phyloP scores from a whole-genome alignment of 192 early-diverging fungal genomes.

The Glomus cerebriforme region DNA sequence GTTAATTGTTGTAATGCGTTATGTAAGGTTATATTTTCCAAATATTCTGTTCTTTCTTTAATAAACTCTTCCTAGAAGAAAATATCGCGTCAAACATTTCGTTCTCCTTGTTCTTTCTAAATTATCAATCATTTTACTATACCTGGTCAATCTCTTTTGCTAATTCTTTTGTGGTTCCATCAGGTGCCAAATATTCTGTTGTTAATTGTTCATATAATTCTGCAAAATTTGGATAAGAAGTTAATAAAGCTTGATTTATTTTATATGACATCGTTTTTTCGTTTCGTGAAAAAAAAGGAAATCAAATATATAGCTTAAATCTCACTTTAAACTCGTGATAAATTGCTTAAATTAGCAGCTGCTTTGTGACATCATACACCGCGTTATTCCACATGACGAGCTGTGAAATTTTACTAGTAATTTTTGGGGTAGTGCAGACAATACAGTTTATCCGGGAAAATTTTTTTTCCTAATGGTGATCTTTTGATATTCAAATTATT shows the following conservation, averaged over 20 bases:
- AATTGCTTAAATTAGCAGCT: background rate
- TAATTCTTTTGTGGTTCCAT: conserved; percentile 13
- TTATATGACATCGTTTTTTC: background rate
- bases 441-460: too few relatives aligned
- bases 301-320: background rate
- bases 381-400: too few relatives aligned
- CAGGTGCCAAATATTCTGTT: conserved; percentile 1
- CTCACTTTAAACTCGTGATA: background rate
- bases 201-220: conserved; percentile 6
- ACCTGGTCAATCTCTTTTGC: background rate
- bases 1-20: conserved; percentile 9
- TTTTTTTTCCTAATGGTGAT: too few relatives aligned
- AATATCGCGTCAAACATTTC: background rate
- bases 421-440: too few relatives aligned
- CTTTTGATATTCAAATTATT: background rate
- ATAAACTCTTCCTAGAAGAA: background rate
- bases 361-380: too few relatives aligned
- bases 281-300: background rate
- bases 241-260: conserved; percentile 5
- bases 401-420: too few relatives aligned
- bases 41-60: conserved; percentile 5
- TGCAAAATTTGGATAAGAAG: conserved; percentile 14
- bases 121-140: too few relatives aligned
- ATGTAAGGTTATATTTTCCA: conserved; percentile 13
- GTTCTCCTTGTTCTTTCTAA: too few relatives aligned